Percentiles rank a stretch among this genome's conserved stretches.
Evolutionary conservation across 495 filamentous ascomycete species (phyloP).

Genomic region (Daldinia vernicosa): DNA sequence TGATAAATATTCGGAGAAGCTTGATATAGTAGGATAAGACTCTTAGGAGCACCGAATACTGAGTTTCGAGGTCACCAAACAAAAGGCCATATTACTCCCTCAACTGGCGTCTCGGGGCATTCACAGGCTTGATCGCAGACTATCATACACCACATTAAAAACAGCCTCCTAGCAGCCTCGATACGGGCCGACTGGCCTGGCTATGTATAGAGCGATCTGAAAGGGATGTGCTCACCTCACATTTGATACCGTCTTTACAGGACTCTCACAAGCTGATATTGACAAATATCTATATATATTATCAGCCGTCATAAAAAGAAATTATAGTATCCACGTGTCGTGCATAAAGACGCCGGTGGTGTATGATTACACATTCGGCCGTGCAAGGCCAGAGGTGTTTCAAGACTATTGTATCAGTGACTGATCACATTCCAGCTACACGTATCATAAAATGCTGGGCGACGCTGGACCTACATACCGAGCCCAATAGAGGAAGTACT

Average conservation of each 20-base stretch:
- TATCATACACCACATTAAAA: not conserved
- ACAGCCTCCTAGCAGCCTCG: constrained; percentile 1
- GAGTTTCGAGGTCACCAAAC: constrained; percentile 2
- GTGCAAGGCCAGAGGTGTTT: constrained; percentile 30
- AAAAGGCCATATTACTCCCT: not conserved
- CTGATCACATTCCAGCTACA: constrained; percentile 38
- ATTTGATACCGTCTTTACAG: not conserved
- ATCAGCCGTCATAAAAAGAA: constrained; percentile 1
- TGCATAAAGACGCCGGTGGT: constrained; percentile 21
- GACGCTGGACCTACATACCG: constrained; percentile 16
- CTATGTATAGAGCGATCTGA: constrained; percentile 1
- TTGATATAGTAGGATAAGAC: constrained; percentile 3
- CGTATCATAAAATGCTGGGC: constrained; percentile 11
- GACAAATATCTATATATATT: constrained; percentile 19
- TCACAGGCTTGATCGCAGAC: constrained; percentile 1
- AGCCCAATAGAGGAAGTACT: constrained; percentile 14
- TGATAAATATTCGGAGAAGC: constrained; percentile 2
- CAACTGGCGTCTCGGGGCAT: not conserved
- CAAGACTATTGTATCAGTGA: constrained; percentile 26
- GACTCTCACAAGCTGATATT: constrained; percentile 11
- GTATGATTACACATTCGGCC: constrained; percentile 15
- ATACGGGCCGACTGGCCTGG: constrained; percentile 8
- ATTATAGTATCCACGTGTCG: constrained; percentile 30
- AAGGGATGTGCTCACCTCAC: not conserved
- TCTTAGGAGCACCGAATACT: constrained; percentile 5